Conservation (phyloP, 345 rosid species). For the Raphanus sativus region DNA sequence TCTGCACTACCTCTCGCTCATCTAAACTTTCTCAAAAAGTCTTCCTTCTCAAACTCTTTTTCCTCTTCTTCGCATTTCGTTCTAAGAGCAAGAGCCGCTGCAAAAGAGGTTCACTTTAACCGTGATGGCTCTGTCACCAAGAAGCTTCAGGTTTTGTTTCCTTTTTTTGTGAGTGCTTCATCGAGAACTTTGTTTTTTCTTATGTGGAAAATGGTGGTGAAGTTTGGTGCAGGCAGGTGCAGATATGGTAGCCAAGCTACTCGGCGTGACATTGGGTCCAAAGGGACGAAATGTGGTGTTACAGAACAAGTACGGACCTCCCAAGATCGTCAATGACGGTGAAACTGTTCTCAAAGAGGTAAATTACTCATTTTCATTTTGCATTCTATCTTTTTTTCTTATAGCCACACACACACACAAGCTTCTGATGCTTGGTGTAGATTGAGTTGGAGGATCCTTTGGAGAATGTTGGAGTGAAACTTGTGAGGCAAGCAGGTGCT, state of each 20-base stretch:
- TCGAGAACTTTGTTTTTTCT: not conserved
- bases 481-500: conserved; percentile 98
- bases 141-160: conserved; percentile 66
- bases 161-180: not conserved
- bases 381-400: not conserved
- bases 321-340: conserved; percentile 93
- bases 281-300: conserved; percentile 92
- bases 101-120: conserved; percentile 83
- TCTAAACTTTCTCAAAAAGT: conserved; percentile 30
- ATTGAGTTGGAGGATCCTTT: conserved; percentile 88
- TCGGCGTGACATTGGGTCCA: conserved; percentile 95
- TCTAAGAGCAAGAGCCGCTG: conserved; percentile 49
- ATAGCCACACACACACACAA: not conserved
- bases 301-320: conserved; percentile 91
- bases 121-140: conserved; percentile 77
- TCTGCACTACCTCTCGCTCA: conserved; percentile 52
- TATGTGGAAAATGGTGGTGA: conserved; percentile 22
- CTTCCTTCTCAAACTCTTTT: conserved; percentile 22
- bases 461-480: conserved; percentile 94
- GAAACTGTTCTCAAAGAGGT: conserved; percentile 93
- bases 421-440: conserved; percentile 34
- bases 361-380: conserved; percentile 38
- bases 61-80: conserved; percentile 21
- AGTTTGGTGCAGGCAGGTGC: conserved; percentile 67
- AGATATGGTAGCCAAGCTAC: conserved; percentile 73